These are phyloP conservation scores for Flaveria brownii DNA, from an alignment of 129 eudicot species.

Conservation along the genomic window DNA sequence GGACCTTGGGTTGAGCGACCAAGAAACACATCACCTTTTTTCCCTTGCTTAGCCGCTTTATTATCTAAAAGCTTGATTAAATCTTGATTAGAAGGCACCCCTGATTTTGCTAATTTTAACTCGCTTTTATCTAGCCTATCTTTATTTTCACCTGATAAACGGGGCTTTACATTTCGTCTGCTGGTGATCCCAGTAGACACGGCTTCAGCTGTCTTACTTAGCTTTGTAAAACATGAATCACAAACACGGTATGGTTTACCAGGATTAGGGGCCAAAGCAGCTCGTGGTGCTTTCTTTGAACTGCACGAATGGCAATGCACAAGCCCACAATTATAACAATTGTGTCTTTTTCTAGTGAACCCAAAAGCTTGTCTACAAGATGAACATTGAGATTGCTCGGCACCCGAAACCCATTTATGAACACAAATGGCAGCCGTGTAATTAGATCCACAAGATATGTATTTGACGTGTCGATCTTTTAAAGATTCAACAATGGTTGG, in stretches of 20 bases:
- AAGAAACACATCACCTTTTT: constrained; percentile 60
- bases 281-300: constrained; percentile 79
- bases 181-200: constrained; percentile 44
- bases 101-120: constrained; percentile 61
- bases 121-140: constrained; percentile 81
- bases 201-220: constrained; percentile 63
- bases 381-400: constrained; percentile 92
- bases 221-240: constrained; percentile 75
- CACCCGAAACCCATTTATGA: constrained; percentile 97
- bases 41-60: constrained; percentile 85
- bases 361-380: constrained; percentile 95
- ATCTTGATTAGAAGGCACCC: constrained; percentile 66
- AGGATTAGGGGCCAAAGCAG: constrained; percentile 91
- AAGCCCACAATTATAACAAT: constrained; percentile 91
- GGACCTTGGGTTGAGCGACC: constrained; percentile 59
- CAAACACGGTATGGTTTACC: constrained; percentile 91
- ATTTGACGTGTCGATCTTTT: constrained; percentile 81
- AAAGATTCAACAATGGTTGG: constrained; percentile 79
- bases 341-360: constrained; percentile 90
- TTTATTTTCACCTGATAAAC: constrained; percentile 90
- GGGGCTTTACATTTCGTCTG: constrained; percentile 65
- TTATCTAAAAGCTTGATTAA: constrained; percentile 77
- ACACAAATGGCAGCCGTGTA: constrained; percentile 88
- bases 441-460: constrained; percentile 81
- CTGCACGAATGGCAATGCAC: constrained; percentile 95